phyloP scores from a whole-genome alignment of 2,329 filamentous ascomycete genomes.

The Epichloe gansuensis region DNA sequence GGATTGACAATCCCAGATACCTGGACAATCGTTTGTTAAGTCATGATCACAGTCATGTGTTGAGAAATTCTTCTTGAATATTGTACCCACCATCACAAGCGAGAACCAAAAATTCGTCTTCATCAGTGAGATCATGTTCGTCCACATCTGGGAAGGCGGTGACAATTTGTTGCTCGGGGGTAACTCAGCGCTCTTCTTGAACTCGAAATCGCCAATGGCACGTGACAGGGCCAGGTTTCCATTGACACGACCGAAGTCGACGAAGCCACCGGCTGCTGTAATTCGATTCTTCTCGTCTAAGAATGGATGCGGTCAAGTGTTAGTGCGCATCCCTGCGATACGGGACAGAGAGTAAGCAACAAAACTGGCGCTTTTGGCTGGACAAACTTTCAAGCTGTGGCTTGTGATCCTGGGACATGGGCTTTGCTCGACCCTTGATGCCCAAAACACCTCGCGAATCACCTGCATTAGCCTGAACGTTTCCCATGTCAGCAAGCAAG shows the following conservation, averaged over 20 bases:
- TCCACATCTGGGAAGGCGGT: conserved; percentile 94
- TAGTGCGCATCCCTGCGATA: neutral
- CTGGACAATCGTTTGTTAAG: conserved; percentile 32
- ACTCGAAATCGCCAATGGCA: conserved; percentile 97
- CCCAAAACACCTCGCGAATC: conserved; percentile 92
- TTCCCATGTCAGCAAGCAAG: conserved; percentile 9
- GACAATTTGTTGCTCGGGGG: conserved; percentile 98
- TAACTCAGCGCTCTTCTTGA: conserved; percentile 97
- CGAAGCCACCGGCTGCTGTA: conserved; percentile 88
- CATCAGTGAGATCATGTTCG: conserved; percentile 76
- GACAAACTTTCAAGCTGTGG: conserved; percentile 89
- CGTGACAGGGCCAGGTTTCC: conserved; percentile 93
- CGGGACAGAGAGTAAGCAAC: neutral
- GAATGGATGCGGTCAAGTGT: conserved; percentile 6
- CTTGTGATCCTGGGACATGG: conserved; percentile 98
- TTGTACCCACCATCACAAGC: conserved; percentile 70
- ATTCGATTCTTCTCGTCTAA: conserved; percentile 91
- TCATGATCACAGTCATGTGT: neutral
- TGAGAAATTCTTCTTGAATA: neutral
- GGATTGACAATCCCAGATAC: conserved; percentile 99
- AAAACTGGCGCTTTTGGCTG: conserved; percentile 1
- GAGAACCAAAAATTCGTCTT: conserved; percentile 91
- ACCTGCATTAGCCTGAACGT: conserved; percentile 75
- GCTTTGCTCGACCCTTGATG: conserved; percentile 94
- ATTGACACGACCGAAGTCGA: conserved; percentile 97